phyloP scores from a whole-genome alignment of 345 rosid genomes.

The Salix viminalis region DNA sequence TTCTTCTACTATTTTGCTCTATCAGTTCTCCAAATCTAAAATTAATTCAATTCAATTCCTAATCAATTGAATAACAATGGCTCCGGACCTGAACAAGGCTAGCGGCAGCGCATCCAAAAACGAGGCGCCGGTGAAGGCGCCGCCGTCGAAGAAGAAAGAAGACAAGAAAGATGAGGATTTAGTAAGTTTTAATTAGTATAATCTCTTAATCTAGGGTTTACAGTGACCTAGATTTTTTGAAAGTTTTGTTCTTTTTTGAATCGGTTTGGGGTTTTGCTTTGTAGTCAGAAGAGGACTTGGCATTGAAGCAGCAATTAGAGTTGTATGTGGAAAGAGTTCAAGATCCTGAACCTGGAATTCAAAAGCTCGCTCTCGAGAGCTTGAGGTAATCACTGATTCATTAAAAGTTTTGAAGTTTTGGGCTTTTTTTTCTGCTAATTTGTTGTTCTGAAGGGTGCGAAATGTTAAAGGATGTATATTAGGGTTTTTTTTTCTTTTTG shows the following conservation, averaged over 20 bases:
- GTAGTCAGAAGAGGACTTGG: slow-evolving; percentile 93
- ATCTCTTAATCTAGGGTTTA: not conserved
- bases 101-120: slow-evolving; percentile 44
- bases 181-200: slow-evolving; percentile 32
- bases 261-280: slow-evolving; percentile 3
- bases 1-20: no score
- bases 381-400: slow-evolving; percentile 58
- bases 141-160: slow-evolving; percentile 77
- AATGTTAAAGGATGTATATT: no score
- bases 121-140: slow-evolving; percentile 53
- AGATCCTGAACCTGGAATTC: slow-evolving; percentile 80
- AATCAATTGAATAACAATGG: slow-evolving; percentile 17
- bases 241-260: not conserved
- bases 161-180: slow-evolving; percentile 91
- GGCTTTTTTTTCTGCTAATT: not conserved
- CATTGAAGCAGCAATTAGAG: slow-evolving; percentile 88
- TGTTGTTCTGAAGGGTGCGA: not conserved
- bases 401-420: not conserved
- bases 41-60: no score
- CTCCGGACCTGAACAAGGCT: slow-evolving; percentile 55
- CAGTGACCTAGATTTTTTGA: not conserved
- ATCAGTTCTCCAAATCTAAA: not conserved
- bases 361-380: slow-evolving; percentile 88
- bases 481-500: no score
- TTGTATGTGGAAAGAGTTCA: slow-evolving; percentile 90